A percentile compares a stretch with the other conserved stretches of the same genome.
phyloP scores from a whole-genome alignment of 2,329 filamentous ascomycete genomes.

The Metarhizium guizhouense region DNA sequence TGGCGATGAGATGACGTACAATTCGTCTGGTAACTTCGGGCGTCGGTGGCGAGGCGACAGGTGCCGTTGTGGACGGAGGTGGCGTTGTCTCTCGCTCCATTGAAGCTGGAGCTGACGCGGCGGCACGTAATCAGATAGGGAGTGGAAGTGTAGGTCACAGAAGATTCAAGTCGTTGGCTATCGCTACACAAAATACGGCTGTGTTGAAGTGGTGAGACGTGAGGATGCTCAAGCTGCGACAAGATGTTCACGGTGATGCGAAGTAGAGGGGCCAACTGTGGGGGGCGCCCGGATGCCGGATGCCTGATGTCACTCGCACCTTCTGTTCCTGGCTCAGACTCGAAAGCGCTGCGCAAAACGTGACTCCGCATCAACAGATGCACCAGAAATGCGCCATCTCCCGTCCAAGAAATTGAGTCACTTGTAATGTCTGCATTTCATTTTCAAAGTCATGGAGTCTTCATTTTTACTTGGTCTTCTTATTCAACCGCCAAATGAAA shows the following conservation, averaged over 20 bases:
- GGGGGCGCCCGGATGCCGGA: neutral
- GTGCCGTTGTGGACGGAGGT: conserved; percentile 21
- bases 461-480: too few species aligned
- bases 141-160: neutral
- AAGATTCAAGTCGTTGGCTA: neutral
- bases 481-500: too few species aligned
- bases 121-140: neutral
- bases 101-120: neutral
- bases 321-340: neutral
- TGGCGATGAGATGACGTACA: conserved; percentile 26
- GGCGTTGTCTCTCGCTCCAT: conserved; percentile 43
- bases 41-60: conserved; percentile 37
- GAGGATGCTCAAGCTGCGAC: neutral
- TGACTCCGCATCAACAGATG: too few species aligned
- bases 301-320: neutral
- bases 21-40: conserved; percentile 47
- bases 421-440: too few species aligned
- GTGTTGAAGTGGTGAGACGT: neutral
- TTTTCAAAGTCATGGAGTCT: too few species aligned
- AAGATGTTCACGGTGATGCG: neutral
- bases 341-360: neutral
- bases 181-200: neutral
- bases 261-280: neutral
- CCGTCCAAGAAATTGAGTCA: too few species aligned
- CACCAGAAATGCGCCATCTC: too few species aligned